Base-by-base conservation (phyloP, 352 stramenopile genomes). In the Peronosclerospora sorghi region DNA sequence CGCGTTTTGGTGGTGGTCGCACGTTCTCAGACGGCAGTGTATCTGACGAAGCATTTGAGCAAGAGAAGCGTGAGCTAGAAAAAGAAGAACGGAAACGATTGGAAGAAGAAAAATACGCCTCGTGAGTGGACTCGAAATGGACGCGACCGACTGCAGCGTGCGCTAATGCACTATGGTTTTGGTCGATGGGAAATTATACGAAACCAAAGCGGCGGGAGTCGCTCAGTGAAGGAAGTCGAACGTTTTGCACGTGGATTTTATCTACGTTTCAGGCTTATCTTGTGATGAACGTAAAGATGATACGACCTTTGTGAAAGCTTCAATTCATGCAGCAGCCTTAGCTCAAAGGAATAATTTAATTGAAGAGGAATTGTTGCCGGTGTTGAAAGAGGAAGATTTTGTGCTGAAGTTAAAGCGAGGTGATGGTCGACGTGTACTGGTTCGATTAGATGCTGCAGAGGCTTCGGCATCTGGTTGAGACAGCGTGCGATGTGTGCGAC, bases 371-470 rank as follows among this genome's bases (percentile, higher is more conserved):
- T 48, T 90, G 38, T 68, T 78, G 6, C 8, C 69, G 2, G 80
- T 94, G 17, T 44, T 94, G 2, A 86, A 90, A 39, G 81, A 94
- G 57, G 81, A 94, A 18, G 81, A 94, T 24, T 94, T 94, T 38
- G 69, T 91, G 32, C 49, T 83, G 5, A 91, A 91, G 51, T 62
- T 83, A 13, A 91, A 90, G 45, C 81, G 91, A 35, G 79, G 81
- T 42, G 81, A 76, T 5, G 81, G 72, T n/a, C 74, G 78, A 9
- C 76, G 81, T 29, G 70, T 94, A 7, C 48, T 94, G 9, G 83
- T 89, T 48, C 81, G 81, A 35, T 45, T 94, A 17, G 81, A 94
- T 94, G 78, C 56, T 94, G 4, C 73, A 78, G 42, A 69, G 81
- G 7, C 71, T 94, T 1, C 69, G 83, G 18, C 58, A 68, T 0